Evolutionary conservation across 2,329 filamentous ascomycete species (phyloP), one percentile per base, ranked within the genome.

Genomic region (Penicillium vulpinum): DNA sequence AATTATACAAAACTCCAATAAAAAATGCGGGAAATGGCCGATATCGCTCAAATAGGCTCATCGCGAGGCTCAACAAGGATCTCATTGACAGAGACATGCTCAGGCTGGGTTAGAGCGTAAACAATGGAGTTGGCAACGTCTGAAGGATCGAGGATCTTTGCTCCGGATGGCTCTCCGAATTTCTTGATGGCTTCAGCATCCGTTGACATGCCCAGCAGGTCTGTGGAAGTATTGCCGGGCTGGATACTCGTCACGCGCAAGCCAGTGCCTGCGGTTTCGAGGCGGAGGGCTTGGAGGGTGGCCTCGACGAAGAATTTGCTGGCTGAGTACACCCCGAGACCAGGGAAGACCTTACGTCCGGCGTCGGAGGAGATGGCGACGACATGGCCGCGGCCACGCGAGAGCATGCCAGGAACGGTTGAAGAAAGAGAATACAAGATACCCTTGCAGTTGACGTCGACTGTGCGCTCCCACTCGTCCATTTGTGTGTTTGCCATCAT

Each of bases 251-350:
- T 92, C 39, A 93, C 88, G 2, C 89, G 81, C 47, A 93, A 75
- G 0, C 90, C 90, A 0, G 83, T 83, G 0, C 88, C 88, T 0
- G 87, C 89, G 0, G 89, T 92, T 79, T 93, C 90, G 8, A 92
- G 75, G 9, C 90, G 85, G 62, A 93, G 74, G 31, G 81, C 81
- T 73, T 92, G 89, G n/a, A 93, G 80, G 0, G 89, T 89, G 1
- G 88, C 89, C 72, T 93, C 90, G 53, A 93, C 88, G 70, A 93
- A 93, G 81, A 92, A 91, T 72, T 93, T 93, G 74, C 85, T 88
- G 26, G 88, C 90, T 0, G 88, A 91, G 80, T 93, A 93, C 35
- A 93, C 89, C 51, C 90, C 90, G 13, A 92, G 77, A 0, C 90
- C 90, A 0, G 90, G 88, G 77, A 92, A 92, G 8, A 91, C 88